A percentile compares a stretch with the other conserved stretches of the same genome.
Evolutionary conservation across 768 basidiomycete genomes (phyloP).

Genomic region (Astraeus odoratus): DNA sequence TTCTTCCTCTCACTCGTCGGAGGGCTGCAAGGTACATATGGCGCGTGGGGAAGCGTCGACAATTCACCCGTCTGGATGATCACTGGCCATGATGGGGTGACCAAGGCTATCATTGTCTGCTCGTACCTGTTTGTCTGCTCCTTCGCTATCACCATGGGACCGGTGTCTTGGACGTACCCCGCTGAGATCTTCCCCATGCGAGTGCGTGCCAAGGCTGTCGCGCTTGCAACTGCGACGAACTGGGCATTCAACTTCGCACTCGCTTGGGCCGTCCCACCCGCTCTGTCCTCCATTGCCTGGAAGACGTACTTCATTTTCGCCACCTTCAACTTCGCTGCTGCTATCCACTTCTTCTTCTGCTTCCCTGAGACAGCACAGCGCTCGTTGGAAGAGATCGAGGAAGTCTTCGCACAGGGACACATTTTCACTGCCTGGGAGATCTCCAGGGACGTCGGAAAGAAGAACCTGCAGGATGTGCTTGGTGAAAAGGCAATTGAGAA

Average conservation of each 20-base stretch:
- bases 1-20: conserved; percentile 76
- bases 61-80: conserved; percentile 54
- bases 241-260: conserved; percentile 71
- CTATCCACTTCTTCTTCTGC: conserved; percentile 69
- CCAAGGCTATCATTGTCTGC: conserved; percentile 69
- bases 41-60: conserved; percentile 50
- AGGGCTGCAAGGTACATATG: conserved; percentile 62
- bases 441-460: conserved; percentile 53
- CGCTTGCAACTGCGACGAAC: conserved; percentile 38
- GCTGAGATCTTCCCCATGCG: conserved; percentile 66
- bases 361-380: conserved; percentile 73
- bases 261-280: conserved; percentile 71
- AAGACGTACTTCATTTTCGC: conserved; percentile 77
- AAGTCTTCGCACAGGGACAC: conserved; percentile 65
- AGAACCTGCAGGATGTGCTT: conserved; percentile 47
- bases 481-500: conserved; percentile 5
- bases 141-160: conserved; percentile 73
- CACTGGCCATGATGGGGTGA: conserved; percentile 42
- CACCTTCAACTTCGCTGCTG: conserved; percentile 67
- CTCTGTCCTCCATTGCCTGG: conserved; percentile 59
- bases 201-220: conserved; percentile 56
- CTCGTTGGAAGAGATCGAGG: conserved; percentile 74
- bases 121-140: conserved; percentile 73
- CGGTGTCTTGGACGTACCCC: conserved; percentile 69
- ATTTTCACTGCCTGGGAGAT: conserved; percentile 68